Percentiles rank a stretch among this genome's conserved stretches.
Conservation (phyloP, 345 rosid genomes). For the Balakata baccata region DNA sequence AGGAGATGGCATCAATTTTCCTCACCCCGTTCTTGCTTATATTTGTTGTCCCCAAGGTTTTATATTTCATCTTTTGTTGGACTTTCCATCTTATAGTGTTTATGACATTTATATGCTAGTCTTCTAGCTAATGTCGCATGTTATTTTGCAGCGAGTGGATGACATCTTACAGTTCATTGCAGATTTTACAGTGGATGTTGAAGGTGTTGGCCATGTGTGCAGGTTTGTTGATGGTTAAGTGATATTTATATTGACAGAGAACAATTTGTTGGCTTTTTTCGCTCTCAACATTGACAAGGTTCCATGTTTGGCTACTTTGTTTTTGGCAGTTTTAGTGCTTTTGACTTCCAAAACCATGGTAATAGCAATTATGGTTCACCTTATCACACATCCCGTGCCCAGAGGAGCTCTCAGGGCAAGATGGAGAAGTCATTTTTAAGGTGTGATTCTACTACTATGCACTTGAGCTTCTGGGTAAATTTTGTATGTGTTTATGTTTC, state of each 20-base stretch:
- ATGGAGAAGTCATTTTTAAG: slow-evolving; percentile 97
- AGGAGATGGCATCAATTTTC: slow-evolving; percentile 97
- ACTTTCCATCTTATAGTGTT: slow-evolving; percentile 5
- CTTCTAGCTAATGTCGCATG: slow-evolving; percentile 13
- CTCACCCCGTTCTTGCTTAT: slow-evolving; percentile 86
- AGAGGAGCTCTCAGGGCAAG: slow-evolving; percentile 96
- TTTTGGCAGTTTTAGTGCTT: slow-evolving; percentile 71
- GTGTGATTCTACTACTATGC: slow-evolving; percentile 32
- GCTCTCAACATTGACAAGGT: not conserved
- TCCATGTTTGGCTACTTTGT: slow-evolving; percentile 5
- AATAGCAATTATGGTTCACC: slow-evolving; percentile 86
- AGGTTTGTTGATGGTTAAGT: slow-evolving; percentile 43
- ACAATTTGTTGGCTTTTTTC: not conserved
- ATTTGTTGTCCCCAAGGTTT: slow-evolving; percentile 85
- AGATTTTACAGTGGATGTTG: slow-evolving; percentile 74
- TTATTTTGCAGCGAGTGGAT: slow-evolving; percentile 76
- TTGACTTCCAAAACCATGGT: slow-evolving; percentile 85
- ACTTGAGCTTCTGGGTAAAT: too few species aligned
- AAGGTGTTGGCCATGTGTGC: slow-evolving; percentile 99
- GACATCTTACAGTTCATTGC: slow-evolving; percentile 85
- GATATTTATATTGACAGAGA: not conserved
- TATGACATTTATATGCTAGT: not conserved
- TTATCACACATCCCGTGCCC: slow-evolving; percentile 37
- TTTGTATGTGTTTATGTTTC: too few species aligned
- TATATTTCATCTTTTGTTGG: slow-evolving; percentile 9